Evolutionary conservation across 192 early-diverging fungal species (phyloP).

Genomic region (Coemansia sp.): DNA sequence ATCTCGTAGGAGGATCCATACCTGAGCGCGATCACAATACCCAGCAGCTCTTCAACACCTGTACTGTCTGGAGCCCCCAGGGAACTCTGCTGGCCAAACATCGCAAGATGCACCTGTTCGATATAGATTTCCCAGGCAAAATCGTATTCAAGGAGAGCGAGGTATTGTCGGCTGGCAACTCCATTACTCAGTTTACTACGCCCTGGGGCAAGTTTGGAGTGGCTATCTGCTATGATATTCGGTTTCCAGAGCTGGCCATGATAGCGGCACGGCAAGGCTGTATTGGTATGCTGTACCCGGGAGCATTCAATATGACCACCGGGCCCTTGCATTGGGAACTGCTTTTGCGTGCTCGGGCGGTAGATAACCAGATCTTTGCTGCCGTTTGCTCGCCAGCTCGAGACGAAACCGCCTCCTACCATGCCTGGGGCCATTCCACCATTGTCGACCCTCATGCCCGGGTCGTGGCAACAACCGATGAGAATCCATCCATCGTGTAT

Average conservation of each 20-base stretch:
- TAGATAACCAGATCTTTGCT: slow-evolving; percentile 92
- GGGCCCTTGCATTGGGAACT: slow-evolving; percentile 97
- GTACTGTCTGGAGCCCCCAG: slow-evolving; percentile 71
- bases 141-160: slow-evolving; percentile 91
- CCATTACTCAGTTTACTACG: slow-evolving; percentile 76
- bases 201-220: slow-evolving; percentile 84
- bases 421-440: slow-evolving; percentile 93
- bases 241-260: slow-evolving; percentile 96
- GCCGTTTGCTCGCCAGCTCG: slow-evolving; percentile 96
- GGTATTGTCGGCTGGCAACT: slow-evolving; percentile 70
- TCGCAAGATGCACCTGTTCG: slow-evolving; percentile 91
- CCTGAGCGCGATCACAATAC: slow-evolving; percentile 67
- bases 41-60: slow-evolving; percentile 77
- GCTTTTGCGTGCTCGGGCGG: slow-evolving; percentile 74
- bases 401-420: slow-evolving; percentile 68
- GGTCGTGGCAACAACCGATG: slow-evolving; percentile 71
- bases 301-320: slow-evolving; percentile 94
- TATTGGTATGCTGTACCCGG: slow-evolving; percentile 94
- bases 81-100: slow-evolving; percentile 63
- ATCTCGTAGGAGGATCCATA: slow-evolving; percentile 88
- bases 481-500: slow-evolving; percentile 78
- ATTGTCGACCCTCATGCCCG: slow-evolving; percentile 80
- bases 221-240: slow-evolving; percentile 96
- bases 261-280: slow-evolving; percentile 83
- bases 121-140: slow-evolving; percentile 92